Base-by-base conservation (phyloP, 2,329 filamentous ascomycete species). In the Stachybotrys chartarum region DNA sequence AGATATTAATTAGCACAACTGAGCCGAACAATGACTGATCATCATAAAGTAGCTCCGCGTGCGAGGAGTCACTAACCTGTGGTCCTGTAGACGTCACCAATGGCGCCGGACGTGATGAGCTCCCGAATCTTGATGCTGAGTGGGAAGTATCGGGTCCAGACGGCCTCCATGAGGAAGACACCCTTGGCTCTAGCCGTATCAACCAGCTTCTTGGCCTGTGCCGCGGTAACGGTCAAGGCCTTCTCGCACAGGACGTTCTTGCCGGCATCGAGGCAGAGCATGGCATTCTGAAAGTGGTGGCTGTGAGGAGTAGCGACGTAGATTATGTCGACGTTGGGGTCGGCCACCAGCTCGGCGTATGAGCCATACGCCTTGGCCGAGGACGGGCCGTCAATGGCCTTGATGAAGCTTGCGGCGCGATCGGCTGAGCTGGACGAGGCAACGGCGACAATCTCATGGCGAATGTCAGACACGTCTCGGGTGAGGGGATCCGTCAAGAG, bases 231-330 rank as follows among this genome's bases (percentile, higher is more conserved):
- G 1, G 91, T 95, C 64, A 96, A 86, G 0, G 91, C 84, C 78
- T 96, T 96, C 72, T 96, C 91, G 71, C 91, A 96, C 39, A 96
- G 81, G 32, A 96, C 90, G 64, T 93, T 81, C 78, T 96, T 96
- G 65, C 90, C 88, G 7, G 88, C 88, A 61, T 90, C 82, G 45
- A 96, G 78, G 48, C 86, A 88, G n/a, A 95, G 81, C 83, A 91
- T 90, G 60, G 84, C 82, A 73, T 96, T 93, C 70, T 95, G 90
- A 76, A 92, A 96, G 76, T 96, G 91, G 71, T 96, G 91, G 64
- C 88, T 92, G 75, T 96, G 91, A 16, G 91, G 91, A 5, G 91
- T 96, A 30, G 90, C 91, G 55, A 96, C 83, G 71, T 96, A 96
- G 73, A 96, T 74, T 63, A 95, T 89, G 70, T 96, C 89, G 61